A percentile compares a stretch with the other conserved stretches of the same genome.
phyloP scores from a whole-genome alignment of 2,329 filamentous ascomycete genomes.

The Pseudogymnoascus sp. region DNA sequence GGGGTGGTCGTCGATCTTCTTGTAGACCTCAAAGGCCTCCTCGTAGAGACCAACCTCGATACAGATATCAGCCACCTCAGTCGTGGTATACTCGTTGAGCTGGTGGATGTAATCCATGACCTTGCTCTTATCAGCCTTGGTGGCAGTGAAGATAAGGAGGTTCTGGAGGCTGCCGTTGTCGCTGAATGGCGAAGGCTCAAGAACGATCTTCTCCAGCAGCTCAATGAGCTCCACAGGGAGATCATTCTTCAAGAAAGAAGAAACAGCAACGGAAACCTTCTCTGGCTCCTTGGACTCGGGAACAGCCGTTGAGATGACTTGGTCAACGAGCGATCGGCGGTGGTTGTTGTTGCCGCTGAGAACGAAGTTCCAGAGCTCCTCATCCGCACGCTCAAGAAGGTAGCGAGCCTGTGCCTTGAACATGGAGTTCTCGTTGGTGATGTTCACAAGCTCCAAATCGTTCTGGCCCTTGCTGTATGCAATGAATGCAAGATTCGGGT shows the following conservation, averaged over 20 bases:
- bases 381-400: constrained; percentile 79
- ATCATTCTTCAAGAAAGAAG: constrained; percentile 84
- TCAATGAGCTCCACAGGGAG: constrained; percentile 92
- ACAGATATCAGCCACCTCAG: constrained; percentile 87
- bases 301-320: constrained; percentile 91
- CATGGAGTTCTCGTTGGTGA: constrained; percentile 99
- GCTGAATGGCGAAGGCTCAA: constrained; percentile 98
- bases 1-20: constrained; percentile 87
- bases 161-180: constrained; percentile 97
- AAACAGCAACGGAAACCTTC: constrained; percentile 89
- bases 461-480: constrained; percentile 96
- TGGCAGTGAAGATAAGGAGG: constrained; percentile 88
- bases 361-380: constrained; percentile 90
- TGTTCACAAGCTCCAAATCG: constrained; percentile 90
- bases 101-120: constrained; percentile 95
- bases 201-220: constrained; percentile 94
- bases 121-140: constrained; percentile 89
- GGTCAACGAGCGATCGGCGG: constrained; percentile 85
- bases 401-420: constrained; percentile 97
- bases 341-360: constrained; percentile 94
- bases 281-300: constrained; percentile 86
- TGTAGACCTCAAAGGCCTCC: constrained; percentile 97
- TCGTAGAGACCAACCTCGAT: constrained; percentile 92
- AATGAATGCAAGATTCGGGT: constrained; percentile 91
- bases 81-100: constrained; percentile 78